phyloP scores from a whole-genome alignment of 176 grass and related monocot genomes.

The Triticum turgidum region DNA sequence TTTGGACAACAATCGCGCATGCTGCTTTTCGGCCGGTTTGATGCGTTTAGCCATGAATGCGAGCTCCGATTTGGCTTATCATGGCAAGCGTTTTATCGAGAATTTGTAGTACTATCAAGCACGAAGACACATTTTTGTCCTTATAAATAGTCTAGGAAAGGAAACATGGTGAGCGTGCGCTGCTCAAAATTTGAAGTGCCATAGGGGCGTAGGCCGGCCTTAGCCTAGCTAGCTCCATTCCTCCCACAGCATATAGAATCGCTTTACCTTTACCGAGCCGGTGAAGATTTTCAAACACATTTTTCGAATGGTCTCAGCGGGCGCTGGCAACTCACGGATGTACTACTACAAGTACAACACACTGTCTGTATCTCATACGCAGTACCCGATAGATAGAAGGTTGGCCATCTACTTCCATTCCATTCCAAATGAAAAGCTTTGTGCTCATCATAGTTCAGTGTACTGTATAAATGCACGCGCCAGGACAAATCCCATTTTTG shows the following conservation, averaged over 20 bases:
- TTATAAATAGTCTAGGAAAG: background rate
- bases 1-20: background rate
- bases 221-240: background rate
- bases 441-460: conserved; percentile 8
- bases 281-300: background rate
- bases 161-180: background rate
- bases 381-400: conserved; percentile 15
- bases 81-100: background rate
- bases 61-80: background rate
- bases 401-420: background rate
- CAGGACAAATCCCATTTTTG: background rate
- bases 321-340: background rate
- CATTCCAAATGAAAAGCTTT: background rate
- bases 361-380: no score
- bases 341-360: no score
- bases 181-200: background rate
- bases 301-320: conserved; percentile 40
- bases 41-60: background rate
- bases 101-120: background rate
- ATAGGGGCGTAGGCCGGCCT: background rate
- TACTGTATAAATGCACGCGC: conserved; percentile 42
- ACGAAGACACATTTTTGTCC: background rate
- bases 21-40: background rate
- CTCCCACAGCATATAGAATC: background rate
- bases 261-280: background rate